Evolutionary conservation across 2,329 filamentous ascomycete genomes (phyloP), one percentile per base, ranked within the genome.

Genomic region (Colletotrichum gloeosporioides): DNA sequence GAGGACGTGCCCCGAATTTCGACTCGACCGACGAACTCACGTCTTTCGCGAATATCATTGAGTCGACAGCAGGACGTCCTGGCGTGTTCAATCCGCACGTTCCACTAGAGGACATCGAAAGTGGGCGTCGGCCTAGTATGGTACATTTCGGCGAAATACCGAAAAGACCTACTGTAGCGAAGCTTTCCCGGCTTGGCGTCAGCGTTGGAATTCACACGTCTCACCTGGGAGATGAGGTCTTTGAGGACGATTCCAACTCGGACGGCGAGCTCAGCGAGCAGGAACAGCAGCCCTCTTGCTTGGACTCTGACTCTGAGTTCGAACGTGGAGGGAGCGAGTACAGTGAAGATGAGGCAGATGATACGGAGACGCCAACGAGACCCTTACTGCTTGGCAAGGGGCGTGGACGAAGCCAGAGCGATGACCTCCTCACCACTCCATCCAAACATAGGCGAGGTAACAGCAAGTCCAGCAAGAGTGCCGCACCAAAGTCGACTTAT

Each of bases 191-290:
- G 83, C 84, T 94, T 64, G 93, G 93, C 4, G 88, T 95, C 27
- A 94, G 88, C 78, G 88, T 95, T 77, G 93, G 93, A 3, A 96
- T 96, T 85, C 93, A 93, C 78, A 96, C 95, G 4, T 94, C 96
- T 78, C 92, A 92, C 71, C 85, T 98, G 3, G 89, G 92, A 10
- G 89, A 91, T 73, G 90, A 92, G 29, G 89, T 94, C 13, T 86
- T 95, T 6, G 86, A 88, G 13, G 82, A 86, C 34, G 79, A 76
- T 15, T 81, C 79, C 61, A 78, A 80, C 62, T 63, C 71, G 13
- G 85, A 83, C 36, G 86, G 83, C 70, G 83, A 83, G 7, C 83
- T 84, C 10, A 88, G 86, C 76, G 86, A 88, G 68, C 85, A 82
- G 32, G 87, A 88, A 69, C 77, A 78, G 44, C 70, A 70, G 31